phyloP scores from a whole-genome alignment of 192 early-diverging fungal genomes.

The Umbelopsis sp. region DNA sequence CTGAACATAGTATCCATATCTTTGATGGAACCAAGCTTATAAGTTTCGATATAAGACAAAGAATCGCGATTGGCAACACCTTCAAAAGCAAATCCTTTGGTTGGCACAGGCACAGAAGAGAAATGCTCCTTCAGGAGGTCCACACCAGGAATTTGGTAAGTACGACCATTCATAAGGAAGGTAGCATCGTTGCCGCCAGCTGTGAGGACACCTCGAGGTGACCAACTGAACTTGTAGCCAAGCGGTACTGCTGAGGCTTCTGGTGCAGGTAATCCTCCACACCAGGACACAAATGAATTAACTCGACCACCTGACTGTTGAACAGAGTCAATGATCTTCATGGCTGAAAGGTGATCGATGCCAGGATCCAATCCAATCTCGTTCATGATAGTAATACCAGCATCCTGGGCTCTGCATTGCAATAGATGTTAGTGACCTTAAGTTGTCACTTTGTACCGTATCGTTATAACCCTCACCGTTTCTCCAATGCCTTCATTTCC shows the following conservation, averaged over 20 bases:
- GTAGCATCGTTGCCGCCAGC: slow-evolving; percentile 85
- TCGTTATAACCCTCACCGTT: slow-evolving; percentile 44
- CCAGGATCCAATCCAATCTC: slow-evolving; percentile 99
- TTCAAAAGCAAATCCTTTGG: slow-evolving; percentile 88
- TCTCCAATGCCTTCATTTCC: slow-evolving; percentile 81
- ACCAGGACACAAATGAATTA: slow-evolving; percentile 92
- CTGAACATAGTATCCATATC: slow-evolving; percentile 90
- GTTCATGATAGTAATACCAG: slow-evolving; percentile 89
- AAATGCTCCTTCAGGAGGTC: slow-evolving; percentile 72
- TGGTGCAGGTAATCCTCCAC: slow-evolving; percentile 92
- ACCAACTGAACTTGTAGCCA: slow-evolving; percentile 97
- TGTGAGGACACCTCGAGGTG: slow-evolving; percentile 86
- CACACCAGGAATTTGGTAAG: slow-evolving; percentile 65
- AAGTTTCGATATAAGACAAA: slow-evolving; percentile 82
- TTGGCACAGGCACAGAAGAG: slow-evolving; percentile 70
- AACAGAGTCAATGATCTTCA: slow-evolving; percentile 92
- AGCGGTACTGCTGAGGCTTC: slow-evolving; percentile 90
- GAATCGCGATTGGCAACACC: slow-evolving; percentile 96
- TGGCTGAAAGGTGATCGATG: slow-evolving; percentile 96
- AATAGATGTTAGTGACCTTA: neutral
- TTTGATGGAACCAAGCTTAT: slow-evolving; percentile 72
- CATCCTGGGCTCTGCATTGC: slow-evolving; percentile 63
- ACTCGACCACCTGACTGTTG: slow-evolving; percentile 63
- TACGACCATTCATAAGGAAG: slow-evolving; percentile 46
- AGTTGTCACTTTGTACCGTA: neutral